A percentile compares a stretch with the other conserved stretches of the same genome.
Conservation (phyloP, 768 basidiomycete species). For the Amanita rimosa region DNA sequence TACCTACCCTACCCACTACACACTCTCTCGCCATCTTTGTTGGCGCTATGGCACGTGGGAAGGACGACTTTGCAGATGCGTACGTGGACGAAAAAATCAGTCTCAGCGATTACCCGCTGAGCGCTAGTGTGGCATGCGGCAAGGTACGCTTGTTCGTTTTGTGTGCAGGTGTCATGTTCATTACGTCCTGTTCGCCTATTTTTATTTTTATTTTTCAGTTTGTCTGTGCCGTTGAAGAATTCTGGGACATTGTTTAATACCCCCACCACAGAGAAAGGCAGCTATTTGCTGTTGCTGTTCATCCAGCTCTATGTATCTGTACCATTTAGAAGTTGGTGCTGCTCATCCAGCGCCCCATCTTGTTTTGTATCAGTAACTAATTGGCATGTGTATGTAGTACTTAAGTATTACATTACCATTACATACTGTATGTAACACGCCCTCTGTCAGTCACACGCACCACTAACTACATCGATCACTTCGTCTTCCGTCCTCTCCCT, state of each 20-base stretch:
- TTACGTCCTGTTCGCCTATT: no score
- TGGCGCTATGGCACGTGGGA: constrained; percentile 95
- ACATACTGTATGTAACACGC: no score
- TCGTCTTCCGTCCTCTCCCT: constrained; percentile 4
- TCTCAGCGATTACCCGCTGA: constrained; percentile 88
- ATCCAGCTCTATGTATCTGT: constrained; percentile 13
- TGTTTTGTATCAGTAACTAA: no score
- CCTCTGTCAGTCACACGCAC: not conserved
- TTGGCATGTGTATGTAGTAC: no score
- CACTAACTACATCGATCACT: constrained; percentile 4
- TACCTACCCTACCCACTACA: constrained; percentile 76
- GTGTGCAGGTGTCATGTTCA: not conserved
- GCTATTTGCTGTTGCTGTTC: not conserved
- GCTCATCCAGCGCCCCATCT: no score
- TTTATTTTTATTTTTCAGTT: no score
- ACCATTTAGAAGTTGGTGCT: constrained; percentile 4
- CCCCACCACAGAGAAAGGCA: not conserved
- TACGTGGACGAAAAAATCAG: constrained; percentile 94
- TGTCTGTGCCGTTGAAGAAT: constrained; percentile 85
- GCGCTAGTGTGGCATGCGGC: constrained; percentile 91
- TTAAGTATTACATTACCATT: no score
- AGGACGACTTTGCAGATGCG: constrained; percentile 94
- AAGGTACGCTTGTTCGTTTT: constrained; percentile 53
- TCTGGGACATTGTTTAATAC: constrained; percentile 81
- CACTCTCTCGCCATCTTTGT: constrained; percentile 93